Conservation (phyloP, 1,139 yeast genomes). For the Wickerhamiella pararugosa region DNA sequence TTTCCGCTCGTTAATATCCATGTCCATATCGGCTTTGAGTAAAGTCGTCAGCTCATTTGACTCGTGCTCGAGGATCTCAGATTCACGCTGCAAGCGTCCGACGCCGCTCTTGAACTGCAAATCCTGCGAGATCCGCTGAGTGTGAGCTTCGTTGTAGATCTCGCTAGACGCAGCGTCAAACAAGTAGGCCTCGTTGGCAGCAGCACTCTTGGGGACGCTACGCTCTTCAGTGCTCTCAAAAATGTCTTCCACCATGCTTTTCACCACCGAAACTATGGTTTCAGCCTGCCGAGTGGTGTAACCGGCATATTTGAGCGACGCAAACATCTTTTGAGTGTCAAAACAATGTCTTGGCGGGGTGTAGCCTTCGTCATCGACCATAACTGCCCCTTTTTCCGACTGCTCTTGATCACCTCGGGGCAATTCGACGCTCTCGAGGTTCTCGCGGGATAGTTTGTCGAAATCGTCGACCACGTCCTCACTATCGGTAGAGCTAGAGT, state of each 20-base stretch:
- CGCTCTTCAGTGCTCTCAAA: constrained; percentile 42
- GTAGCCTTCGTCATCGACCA: not conserved
- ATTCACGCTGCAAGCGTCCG: constrained; percentile 54
- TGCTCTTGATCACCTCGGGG: not conserved
- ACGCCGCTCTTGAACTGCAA: constrained; percentile 54
- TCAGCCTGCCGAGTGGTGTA: constrained; percentile 29
- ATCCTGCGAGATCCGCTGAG: constrained; percentile 56
- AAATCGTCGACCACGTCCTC: too few species aligned
- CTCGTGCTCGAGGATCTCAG: constrained; percentile 62
- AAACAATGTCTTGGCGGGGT: constrained; percentile 19
- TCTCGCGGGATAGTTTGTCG: too few species aligned
- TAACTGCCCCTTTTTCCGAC: not conserved
- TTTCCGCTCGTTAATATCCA: constrained; percentile 74
- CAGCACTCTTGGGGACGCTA: constrained; percentile 50
- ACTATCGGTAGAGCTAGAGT: too few species aligned
- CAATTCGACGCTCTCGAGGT: too few species aligned
- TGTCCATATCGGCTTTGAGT: constrained; percentile 59
- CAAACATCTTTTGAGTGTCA: constrained; percentile 28
- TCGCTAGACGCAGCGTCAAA: constrained; percentile 92
- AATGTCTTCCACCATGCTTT: constrained; percentile 26
- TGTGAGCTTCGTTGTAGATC: constrained; percentile 60
- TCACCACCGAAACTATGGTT: constrained; percentile 25
- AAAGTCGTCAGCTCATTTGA: constrained; percentile 55
- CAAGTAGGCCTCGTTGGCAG: constrained; percentile 74
- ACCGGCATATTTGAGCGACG: constrained; percentile 25